Conservation (phyloP, 306 rosid species). For the Albizia julibrissin region DNA sequence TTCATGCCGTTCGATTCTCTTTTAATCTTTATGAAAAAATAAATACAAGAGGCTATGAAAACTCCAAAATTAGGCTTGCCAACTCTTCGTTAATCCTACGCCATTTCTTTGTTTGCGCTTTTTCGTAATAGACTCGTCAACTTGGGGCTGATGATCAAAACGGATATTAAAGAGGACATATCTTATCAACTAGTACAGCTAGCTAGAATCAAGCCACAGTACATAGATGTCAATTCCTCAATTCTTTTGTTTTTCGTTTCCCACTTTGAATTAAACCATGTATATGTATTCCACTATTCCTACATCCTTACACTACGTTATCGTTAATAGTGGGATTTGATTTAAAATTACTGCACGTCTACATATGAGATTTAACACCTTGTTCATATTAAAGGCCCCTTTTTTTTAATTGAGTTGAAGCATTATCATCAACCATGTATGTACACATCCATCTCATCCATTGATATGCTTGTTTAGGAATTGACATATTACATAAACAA, state of each 20-base stretch:
- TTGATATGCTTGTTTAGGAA: background rate
- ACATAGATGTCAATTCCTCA: background rate
- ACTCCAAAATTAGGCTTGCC: background rate
- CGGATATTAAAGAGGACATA: background rate
- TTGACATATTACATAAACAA: background rate
- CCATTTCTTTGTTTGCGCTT: background rate
- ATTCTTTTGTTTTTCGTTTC: background rate
- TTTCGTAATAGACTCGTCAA: background rate
- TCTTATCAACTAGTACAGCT: background rate
- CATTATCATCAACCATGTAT: background rate
- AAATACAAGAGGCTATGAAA: background rate
- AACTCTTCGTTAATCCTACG: conserved; percentile 2
- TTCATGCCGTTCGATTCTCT: background rate
- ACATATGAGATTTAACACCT: conserved; percentile 11
- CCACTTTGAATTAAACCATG: background rate
- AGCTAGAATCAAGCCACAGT: background rate
- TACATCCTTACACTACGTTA: conserved; percentile 5
- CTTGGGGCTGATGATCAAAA: background rate
- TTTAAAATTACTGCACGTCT: background rate
- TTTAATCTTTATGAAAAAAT: background rate
- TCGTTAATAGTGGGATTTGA: conserved; percentile 25
- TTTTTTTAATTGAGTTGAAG: background rate
- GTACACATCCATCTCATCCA: background rate
- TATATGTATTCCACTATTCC: background rate
- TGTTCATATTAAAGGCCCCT: background rate